Evolutionary conservation across 345 rosid genomes (phyloP).

Genomic region (Gossypium turneri): DNA sequence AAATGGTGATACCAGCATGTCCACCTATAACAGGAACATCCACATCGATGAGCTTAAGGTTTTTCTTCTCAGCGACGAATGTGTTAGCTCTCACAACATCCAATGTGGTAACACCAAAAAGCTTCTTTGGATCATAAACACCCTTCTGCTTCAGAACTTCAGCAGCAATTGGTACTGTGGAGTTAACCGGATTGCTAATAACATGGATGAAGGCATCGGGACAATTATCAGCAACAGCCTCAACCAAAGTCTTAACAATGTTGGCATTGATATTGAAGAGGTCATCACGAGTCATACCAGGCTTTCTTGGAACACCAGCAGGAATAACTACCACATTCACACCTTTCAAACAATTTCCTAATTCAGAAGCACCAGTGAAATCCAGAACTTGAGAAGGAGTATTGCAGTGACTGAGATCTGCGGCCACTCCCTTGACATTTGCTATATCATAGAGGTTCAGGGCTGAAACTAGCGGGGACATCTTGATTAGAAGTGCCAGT

Average conservation of each 20-base stretch:
- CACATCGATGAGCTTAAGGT: constrained; percentile 80
- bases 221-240: constrained; percentile 88
- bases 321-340: constrained; percentile 86
- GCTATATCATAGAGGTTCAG: constrained; percentile 88
- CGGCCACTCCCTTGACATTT: constrained; percentile 92
- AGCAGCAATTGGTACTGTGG: constrained; percentile 92
- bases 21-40: constrained; percentile 97
- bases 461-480: constrained; percentile 82
- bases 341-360: constrained; percentile 65
- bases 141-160: constrained; percentile 85
- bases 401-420: constrained; percentile 94
- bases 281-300: constrained; percentile 97
- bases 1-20: constrained; percentile 90
- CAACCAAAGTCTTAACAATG: constrained; percentile 71
- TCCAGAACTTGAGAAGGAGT: constrained; percentile 83
- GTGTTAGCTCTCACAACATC: constrained; percentile 94
- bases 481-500: constrained; percentile 76
- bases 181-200: constrained; percentile 93
- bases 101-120: constrained; percentile 83
- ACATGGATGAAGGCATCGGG: constrained; percentile 86
- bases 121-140: constrained; percentile 86
- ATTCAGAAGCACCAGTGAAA: constrained; percentile 77
- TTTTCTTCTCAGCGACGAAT: constrained; percentile 83
- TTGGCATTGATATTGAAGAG: constrained; percentile 89
- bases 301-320: constrained; percentile 93